Percentiles rank a stretch among this genome's conserved stretches.
These are phyloP conservation scores for Coix lacrymajobi DNA, from an alignment of 176 grass and related monocot species.

Conservation along the genomic window DNA sequence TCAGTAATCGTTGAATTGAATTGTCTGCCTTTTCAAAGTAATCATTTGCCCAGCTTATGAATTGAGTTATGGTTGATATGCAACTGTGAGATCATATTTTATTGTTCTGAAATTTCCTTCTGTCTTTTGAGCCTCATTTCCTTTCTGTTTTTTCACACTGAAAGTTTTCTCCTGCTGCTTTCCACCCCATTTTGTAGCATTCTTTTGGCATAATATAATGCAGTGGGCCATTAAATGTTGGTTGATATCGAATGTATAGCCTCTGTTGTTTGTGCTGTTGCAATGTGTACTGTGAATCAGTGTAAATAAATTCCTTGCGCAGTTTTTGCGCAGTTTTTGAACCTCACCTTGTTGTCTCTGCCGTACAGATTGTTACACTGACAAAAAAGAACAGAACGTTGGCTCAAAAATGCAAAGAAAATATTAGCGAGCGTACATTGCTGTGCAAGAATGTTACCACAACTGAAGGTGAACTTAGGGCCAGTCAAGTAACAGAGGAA, in stretches of 20 bases:
- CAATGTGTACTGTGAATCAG: not conserved
- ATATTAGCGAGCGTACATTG: not conserved
- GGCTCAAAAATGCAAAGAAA: constrained; percentile 53
- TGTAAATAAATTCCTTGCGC: not conserved
- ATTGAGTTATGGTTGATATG: not conserved
- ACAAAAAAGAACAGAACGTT: constrained; percentile 74
- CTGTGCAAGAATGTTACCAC: constrained; percentile 22
- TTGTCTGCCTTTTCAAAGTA: not conserved
- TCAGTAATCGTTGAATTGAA: not conserved
- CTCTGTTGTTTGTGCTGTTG: not conserved
- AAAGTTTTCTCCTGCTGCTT: not conserved
- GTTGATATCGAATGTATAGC: not conserved
- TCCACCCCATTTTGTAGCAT: not conserved
- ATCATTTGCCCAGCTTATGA: not conserved
- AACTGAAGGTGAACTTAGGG: constrained; percentile 27
- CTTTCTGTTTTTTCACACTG: not conserved
- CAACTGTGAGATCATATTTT: not conserved
- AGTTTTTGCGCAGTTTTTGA: not conserved
- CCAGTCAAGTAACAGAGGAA: constrained; percentile 4
- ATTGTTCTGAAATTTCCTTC: not conserved
- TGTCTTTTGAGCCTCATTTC: not conserved
- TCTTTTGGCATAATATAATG: not conserved
- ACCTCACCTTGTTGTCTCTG: not conserved
- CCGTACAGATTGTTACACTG: constrained; percentile 49
- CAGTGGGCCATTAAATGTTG: not conserved